Conservation (phyloP, 768 basidiomycete genomes). For the Boletus huronensis region DNA sequence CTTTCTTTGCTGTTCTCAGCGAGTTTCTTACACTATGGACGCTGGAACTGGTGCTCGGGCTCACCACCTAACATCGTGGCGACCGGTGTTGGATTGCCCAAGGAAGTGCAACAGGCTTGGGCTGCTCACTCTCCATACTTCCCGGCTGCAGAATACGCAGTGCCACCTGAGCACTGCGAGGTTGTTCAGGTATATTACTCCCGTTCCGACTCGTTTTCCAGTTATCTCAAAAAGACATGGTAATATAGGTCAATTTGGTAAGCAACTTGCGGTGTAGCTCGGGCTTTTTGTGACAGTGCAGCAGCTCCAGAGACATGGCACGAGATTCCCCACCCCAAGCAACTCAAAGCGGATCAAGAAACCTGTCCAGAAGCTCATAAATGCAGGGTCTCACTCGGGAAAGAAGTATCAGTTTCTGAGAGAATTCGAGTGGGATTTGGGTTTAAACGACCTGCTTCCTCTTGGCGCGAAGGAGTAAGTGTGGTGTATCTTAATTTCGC, state of each 20-base stretch:
- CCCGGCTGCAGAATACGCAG: constrained; percentile 42
- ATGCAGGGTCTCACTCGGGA: constrained; percentile 44
- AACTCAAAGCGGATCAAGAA: constrained; percentile 40
- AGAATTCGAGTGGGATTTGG: constrained; percentile 57
- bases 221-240: neutral
- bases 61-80: neutral
- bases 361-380: constrained; percentile 53
- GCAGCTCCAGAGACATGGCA: constrained; percentile 79
- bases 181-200: constrained; percentile 50
- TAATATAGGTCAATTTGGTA: constrained; percentile 29
- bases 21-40: constrained; percentile 12
- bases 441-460: constrained; percentile 55
- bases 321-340: constrained; percentile 65
- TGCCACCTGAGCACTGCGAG: constrained; percentile 47
- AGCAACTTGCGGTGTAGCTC: neutral
- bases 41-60: constrained; percentile 3
- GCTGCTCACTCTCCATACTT: constrained; percentile 62
- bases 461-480: constrained; percentile 65
- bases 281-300: constrained; percentile 1
- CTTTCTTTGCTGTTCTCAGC: constrained; percentile 14
- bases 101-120: constrained; percentile 41
- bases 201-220: neutral
- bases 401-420: constrained; percentile 52
- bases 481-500: neutral
- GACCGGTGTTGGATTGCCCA: constrained; percentile 9